These are phyloP conservation scores for Pseudocercospora musae DNA, from an alignment of 2,329 filamentous ascomycete species.

Conservation along the genomic window DNA sequence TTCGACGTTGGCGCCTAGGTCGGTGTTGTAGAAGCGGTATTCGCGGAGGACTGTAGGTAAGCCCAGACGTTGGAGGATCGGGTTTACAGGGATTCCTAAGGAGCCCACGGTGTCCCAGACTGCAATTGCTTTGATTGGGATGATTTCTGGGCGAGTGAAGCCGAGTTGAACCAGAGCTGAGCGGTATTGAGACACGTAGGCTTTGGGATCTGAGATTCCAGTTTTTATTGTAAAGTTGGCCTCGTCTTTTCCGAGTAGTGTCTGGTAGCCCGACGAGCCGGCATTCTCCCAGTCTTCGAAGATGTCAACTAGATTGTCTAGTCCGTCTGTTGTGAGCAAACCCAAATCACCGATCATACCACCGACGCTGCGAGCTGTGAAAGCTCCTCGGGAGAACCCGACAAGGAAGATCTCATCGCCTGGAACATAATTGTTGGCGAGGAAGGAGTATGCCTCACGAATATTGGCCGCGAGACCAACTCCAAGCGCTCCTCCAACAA, in stretches of 20 bases:
- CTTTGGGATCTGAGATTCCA: conserved; percentile 12
- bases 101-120: conserved; percentile 51
- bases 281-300: conserved; percentile 35
- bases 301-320: conserved; percentile 32
- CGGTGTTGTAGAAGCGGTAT: conserved; percentile 36
- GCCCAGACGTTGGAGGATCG: conserved; percentile 28
- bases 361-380: conserved; percentile 42
- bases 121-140: conserved; percentile 37
- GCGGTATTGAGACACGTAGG: conserved; percentile 29
- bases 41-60: conserved; percentile 29
- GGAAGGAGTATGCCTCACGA: conserved; percentile 60
- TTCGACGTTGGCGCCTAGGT: conserved; percentile 40
- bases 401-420: conserved; percentile 41
- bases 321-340: conserved; percentile 37
- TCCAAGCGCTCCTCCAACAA: conserved; percentile 34
- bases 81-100: conserved; percentile 36
- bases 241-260: conserved; percentile 13
- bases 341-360: conserved; percentile 45
- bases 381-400: conserved; percentile 47
- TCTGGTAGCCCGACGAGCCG: conserved; percentile 27
- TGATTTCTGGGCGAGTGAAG: conserved; percentile 4
- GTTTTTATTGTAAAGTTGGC: conserved; percentile 18
- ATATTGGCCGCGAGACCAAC: conserved; percentile 46
- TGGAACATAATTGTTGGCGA: conserved; percentile 57
- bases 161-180: conserved; percentile 15